phyloP scores from a whole-genome alignment of 495 filamentous ascomycete genomes.

The Symbiotaphrina buchneri region DNA sequence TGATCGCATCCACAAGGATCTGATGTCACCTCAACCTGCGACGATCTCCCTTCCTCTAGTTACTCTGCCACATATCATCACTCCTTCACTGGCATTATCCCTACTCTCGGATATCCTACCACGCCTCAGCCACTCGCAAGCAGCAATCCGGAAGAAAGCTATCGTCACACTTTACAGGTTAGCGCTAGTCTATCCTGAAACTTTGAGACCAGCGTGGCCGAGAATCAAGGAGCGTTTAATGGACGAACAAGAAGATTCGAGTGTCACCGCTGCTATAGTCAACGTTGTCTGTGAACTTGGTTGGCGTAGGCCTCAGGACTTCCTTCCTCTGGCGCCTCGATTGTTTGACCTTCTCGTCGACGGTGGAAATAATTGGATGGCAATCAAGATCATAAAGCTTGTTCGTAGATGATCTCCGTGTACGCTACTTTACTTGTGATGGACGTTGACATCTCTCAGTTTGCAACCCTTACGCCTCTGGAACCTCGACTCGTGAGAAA shows the following conservation, averaged over 20 bases:
- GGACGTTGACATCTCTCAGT: slow-evolving; percentile 23
- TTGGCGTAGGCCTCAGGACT: slow-evolving; percentile 82
- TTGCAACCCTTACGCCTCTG: slow-evolving; percentile 81
- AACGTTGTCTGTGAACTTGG: slow-evolving; percentile 95
- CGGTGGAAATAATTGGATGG: slow-evolving; percentile 97
- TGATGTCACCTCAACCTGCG: slow-evolving; percentile 46
- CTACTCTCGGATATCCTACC: slow-evolving; percentile 69
- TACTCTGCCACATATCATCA: slow-evolving; percentile 80
- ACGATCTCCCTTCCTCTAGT: slow-evolving; percentile 68
- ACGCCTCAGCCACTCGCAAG: slow-evolving; percentile 62
- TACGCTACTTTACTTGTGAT: not conserved
- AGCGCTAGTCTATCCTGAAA: slow-evolving; percentile 84
- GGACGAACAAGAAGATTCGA: slow-evolving; percentile 75
- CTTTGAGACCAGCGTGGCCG: slow-evolving; percentile 79
- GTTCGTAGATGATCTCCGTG: slow-evolving; percentile 20
- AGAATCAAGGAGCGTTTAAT: slow-evolving; percentile 86
- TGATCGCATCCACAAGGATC: slow-evolving; percentile 43
- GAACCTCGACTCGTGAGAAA: slow-evolving; percentile 84
- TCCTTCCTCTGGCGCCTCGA: slow-evolving; percentile 74
- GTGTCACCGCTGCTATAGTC: slow-evolving; percentile 84
- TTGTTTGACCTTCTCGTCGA: slow-evolving; percentile 86
- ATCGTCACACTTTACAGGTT: slow-evolving; percentile 82
- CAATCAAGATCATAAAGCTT: slow-evolving; percentile 94
- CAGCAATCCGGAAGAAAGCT: slow-evolving; percentile 79
- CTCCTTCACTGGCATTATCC: slow-evolving; percentile 71